These are phyloP conservation scores for Lecanosticta acicola DNA, from an alignment of 2,329 filamentous ascomycete species.

Conservation along the genomic window DNA sequence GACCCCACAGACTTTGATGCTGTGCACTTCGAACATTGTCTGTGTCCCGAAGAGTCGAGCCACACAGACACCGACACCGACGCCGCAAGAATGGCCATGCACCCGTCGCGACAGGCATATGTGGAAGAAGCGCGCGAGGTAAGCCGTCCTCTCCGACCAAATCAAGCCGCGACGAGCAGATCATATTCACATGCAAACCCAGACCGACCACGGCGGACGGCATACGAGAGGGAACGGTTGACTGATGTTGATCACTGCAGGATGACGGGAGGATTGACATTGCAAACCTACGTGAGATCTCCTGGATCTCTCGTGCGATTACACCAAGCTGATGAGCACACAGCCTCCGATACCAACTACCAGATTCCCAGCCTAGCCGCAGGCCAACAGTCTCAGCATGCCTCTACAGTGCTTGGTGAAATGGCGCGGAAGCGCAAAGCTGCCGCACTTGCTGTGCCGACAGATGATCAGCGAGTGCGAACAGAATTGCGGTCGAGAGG, in stretches of 20 bases:
- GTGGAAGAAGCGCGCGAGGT: conserved; percentile 77
- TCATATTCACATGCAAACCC: conserved; percentile 31
- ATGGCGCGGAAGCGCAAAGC: conserved; percentile 88
- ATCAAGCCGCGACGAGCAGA: conserved; percentile 9
- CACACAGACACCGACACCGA: too few relatives aligned
- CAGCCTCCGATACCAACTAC: conserved; percentile 76
- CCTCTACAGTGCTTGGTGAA: conserved; percentile 77
- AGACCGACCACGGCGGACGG: conserved; percentile 18
- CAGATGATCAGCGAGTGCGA: conserved; percentile 83
- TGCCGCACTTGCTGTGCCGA: conserved; percentile 84
- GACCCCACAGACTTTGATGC: too few relatives aligned
- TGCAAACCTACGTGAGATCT: conserved; percentile 53
- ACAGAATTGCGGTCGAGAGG: conserved; percentile 74
- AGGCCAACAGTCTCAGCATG: conserved; percentile 71
- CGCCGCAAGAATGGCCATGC: conserved; percentile 43
- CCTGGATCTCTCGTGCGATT: not conserved
- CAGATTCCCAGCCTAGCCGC: conserved; percentile 61
- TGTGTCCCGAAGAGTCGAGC: too few relatives aligned
- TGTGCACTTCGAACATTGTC: too few relatives aligned
- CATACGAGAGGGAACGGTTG: conserved; percentile 12
- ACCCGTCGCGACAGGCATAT: conserved; percentile 86
- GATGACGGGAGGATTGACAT: conserved; percentile 56
- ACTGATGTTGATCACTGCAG: conserved; percentile 33
- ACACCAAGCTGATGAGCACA: conserved; percentile 5
- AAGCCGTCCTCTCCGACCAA: conserved; percentile 34